Conservation (phyloP, 805 yeast species). For the Maudiozyma bulderi region DNA sequence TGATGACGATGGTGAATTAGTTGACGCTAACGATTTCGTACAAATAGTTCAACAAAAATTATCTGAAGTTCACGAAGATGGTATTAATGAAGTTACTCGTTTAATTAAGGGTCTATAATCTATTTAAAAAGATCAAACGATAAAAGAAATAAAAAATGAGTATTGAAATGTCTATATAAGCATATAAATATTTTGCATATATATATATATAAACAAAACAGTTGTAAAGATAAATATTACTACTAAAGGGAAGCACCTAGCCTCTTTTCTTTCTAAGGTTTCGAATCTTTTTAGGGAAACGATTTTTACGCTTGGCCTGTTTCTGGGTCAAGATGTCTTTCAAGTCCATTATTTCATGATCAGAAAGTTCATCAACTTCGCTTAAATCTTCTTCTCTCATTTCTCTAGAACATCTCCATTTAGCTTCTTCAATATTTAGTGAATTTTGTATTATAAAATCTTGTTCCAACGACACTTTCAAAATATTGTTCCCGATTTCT, state of each 20-base stretch:
- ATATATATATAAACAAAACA: too few species aligned
- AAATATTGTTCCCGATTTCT: conserved; percentile 2
- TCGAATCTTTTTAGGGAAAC: background rate
- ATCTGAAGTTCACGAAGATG: conserved; percentile 42
- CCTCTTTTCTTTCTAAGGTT: background rate
- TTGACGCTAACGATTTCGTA: conserved; percentile 53
- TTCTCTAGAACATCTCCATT: conserved; percentile 24
- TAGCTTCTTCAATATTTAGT: conserved; percentile 10
- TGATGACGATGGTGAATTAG: conserved; percentile 78
- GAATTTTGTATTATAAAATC: conserved; percentile 25
- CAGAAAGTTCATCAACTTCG: conserved; percentile 20
- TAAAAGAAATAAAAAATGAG: background rate
- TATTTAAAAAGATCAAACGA: background rate
- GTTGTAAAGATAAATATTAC: too few species aligned
- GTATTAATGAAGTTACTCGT: conserved; percentile 56
- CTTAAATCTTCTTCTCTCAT: conserved; percentile 27
- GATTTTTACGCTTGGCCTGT: background rate
- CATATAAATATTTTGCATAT: background rate
- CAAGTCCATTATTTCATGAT: background rate
- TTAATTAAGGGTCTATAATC: conserved; percentile 44
- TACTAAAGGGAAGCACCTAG: background rate
- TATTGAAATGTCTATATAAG: background rate
- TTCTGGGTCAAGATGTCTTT: background rate
- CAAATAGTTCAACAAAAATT: conserved; percentile 41
- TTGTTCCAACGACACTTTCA: conserved; percentile 6